These are phyloP conservation scores for Gossypium herbaceum DNA, from an alignment of 345 rosid species.

Conservation along the genomic window DNA sequence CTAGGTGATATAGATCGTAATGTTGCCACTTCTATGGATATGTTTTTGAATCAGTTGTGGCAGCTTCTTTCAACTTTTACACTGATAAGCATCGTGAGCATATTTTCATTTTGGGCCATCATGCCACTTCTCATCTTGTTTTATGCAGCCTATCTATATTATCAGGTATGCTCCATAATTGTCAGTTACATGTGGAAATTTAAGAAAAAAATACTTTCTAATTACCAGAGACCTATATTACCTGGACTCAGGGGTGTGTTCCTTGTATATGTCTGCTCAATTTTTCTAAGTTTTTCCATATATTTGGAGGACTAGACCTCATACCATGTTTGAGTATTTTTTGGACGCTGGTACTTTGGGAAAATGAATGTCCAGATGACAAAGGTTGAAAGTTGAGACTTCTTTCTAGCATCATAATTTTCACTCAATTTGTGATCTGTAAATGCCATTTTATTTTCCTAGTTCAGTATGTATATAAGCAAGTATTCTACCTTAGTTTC, in stretches of 20 bases:
- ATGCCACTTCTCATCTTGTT: slow-evolving; percentile 89
- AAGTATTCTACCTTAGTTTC: background rate
- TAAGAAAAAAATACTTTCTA: background rate
- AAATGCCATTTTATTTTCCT: background rate
- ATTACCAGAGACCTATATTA: background rate
- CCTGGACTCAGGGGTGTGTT: background rate
- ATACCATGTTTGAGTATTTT: background rate
- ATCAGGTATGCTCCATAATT: slow-evolving; percentile 54
- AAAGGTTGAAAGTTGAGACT: background rate
- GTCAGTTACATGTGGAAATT: background rate
- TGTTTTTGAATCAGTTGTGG: slow-evolving; percentile 66
- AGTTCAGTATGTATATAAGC: background rate
- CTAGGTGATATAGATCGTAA: slow-evolving; percentile 78
- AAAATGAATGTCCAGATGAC: background rate
- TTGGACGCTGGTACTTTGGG: background rate
- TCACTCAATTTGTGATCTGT: background rate
- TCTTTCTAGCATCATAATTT: background rate
- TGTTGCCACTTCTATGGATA: slow-evolving; percentile 65
- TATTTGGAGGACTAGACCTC: background rate
- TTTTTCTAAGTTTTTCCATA: background rate
- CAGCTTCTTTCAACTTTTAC: slow-evolving; percentile 90
- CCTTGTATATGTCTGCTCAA: background rate
- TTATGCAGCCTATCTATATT: slow-evolving; percentile 83
- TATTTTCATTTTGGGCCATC: slow-evolving; percentile 87
- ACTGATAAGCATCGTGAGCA: slow-evolving; percentile 82